Percentiles rank a stretch among this genome's conserved stretches.
Conservation (phyloP, 768 basidiomycete species). For the Dioszegia aurantiaca region DNA sequence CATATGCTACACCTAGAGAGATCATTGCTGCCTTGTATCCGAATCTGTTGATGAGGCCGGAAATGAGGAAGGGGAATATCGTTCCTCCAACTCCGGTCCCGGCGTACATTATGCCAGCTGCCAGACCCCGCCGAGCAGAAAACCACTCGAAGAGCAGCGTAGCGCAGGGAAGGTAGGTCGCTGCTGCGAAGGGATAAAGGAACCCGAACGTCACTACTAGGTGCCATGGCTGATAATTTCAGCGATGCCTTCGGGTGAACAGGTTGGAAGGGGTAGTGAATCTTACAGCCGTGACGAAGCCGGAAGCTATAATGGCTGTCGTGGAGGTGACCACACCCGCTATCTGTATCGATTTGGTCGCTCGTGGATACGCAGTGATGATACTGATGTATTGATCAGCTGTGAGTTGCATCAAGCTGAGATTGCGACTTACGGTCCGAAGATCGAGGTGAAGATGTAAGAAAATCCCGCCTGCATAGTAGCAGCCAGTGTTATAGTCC, state of each 20-base stretch:
- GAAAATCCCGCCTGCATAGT: constrained; percentile 43
- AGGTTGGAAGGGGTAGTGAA: background rate
- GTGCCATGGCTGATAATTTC: constrained; percentile 49
- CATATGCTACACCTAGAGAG: constrained; percentile 36
- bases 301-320: constrained; percentile 27
- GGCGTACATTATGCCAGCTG: constrained; percentile 42
- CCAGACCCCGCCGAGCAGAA: constrained; percentile 36
- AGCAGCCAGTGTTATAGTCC: constrained; percentile 39
- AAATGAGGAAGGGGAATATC: constrained; percentile 45
- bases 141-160: constrained; percentile 49
- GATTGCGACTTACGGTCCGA: constrained; percentile 39
- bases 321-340: constrained; percentile 29
- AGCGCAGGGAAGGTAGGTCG: constrained; percentile 36
- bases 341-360: constrained; percentile 20
- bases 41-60: constrained; percentile 32
- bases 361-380: constrained; percentile 30
- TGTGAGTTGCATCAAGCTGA: background rate
- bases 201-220: constrained; percentile 39
- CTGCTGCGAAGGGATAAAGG: constrained; percentile 34
- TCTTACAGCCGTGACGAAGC: constrained; percentile 38
- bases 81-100: constrained; percentile 43
- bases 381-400: constrained; percentile 17
- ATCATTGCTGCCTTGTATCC: constrained; percentile 48
- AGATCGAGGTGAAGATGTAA: constrained; percentile 33
- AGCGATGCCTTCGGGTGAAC: no score